phyloP scores from a whole-genome alignment of 768 basidiomycete genomes.

The Amyloporia xantha region DNA sequence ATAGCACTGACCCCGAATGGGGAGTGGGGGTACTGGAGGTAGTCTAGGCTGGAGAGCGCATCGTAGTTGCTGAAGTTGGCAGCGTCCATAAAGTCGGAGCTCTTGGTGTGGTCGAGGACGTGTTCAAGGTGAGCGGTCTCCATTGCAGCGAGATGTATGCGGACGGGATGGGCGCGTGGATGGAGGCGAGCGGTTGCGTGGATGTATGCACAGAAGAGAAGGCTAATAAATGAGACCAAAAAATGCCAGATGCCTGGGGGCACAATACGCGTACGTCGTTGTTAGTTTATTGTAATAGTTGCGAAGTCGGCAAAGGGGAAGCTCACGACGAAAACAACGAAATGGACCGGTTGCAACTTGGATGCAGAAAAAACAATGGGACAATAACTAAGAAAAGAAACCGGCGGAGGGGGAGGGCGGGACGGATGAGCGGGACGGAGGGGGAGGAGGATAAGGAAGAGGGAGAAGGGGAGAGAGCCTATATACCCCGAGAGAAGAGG shows the following conservation, averaged over 20 bases:
- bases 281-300: constrained; percentile 14
- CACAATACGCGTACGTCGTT: not conserved
- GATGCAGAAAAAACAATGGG: constrained; percentile 13
- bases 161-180: constrained; percentile 11
- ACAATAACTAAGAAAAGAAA: constrained; percentile 15
- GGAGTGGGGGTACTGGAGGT: constrained; percentile 67
- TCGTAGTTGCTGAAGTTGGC: constrained; percentile 36
- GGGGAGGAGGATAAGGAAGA: constrained; percentile 14
- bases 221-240: constrained; percentile 19
- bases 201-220: constrained; percentile 16
- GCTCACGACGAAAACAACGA: constrained; percentile 13
- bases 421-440: constrained; percentile 16
- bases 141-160: constrained; percentile 26
- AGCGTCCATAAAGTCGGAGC: constrained; percentile 42
- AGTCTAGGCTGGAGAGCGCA: constrained; percentile 40
- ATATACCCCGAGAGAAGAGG: constrained; percentile 15
- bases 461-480: constrained; percentile 14
- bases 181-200: constrained; percentile 13
- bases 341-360: constrained; percentile 11
- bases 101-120: constrained; percentile 43
- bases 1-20: constrained; percentile 55
- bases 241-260: constrained; percentile 14
- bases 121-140: constrained; percentile 41
- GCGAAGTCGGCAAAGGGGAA: constrained; percentile 16
- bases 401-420: constrained; percentile 13